A percentile compares a stretch with the other conserved stretches of the same genome.
Evolutionary conservation across 768 basidiomycete genomes (phyloP).

Genomic region (Ramaria sp.): DNA sequence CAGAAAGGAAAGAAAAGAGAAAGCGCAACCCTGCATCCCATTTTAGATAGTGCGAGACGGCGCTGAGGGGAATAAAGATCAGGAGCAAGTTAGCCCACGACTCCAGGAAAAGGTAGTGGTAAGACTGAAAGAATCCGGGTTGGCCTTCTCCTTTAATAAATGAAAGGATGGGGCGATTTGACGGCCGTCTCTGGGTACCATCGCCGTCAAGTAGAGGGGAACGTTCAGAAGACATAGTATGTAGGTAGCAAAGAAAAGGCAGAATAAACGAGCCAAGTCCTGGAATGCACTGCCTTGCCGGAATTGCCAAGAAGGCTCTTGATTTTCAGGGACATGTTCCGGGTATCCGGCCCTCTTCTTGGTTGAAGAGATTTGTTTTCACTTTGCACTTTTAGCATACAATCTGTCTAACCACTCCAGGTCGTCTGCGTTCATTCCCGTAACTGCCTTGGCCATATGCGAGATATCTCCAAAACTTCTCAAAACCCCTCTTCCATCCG

Average conservation of each 20-base stretch:
- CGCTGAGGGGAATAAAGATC: conserved; percentile 66
- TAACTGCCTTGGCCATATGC: conserved; percentile 34
- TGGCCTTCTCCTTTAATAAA: conserved; percentile 48
- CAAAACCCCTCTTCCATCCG: conserved; percentile 28
- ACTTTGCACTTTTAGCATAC: neutral
- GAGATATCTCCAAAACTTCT: conserved; percentile 42
- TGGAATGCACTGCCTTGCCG: neutral
- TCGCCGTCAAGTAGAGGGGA: conserved; percentile 40
- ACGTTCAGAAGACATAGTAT: conserved; percentile 25
- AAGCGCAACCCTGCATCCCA: conserved; percentile 77
- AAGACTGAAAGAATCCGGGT: conserved; percentile 49
- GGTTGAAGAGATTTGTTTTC: too few relatives aligned
- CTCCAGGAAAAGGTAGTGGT: conserved; percentile 47
- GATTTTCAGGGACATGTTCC: too few relatives aligned
- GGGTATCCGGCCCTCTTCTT: too few relatives aligned
- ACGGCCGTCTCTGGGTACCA: conserved; percentile 17
- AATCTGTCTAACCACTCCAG: conserved; percentile 6
- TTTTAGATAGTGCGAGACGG: conserved; percentile 47
- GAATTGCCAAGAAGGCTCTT: neutral
- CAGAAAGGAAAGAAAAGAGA: conserved; percentile 67
- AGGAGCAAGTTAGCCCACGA: conserved; percentile 70
- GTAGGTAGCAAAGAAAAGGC: conserved; percentile 1
- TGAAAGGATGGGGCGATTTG: conserved; percentile 24
- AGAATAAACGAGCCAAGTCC: neutral
- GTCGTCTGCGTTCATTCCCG: conserved; percentile 45